Evolutionary conservation across 129 eudicot genomes (phyloP), one percentile per base, ranked within the genome.

Genomic region (Calendula officinalis): DNA sequence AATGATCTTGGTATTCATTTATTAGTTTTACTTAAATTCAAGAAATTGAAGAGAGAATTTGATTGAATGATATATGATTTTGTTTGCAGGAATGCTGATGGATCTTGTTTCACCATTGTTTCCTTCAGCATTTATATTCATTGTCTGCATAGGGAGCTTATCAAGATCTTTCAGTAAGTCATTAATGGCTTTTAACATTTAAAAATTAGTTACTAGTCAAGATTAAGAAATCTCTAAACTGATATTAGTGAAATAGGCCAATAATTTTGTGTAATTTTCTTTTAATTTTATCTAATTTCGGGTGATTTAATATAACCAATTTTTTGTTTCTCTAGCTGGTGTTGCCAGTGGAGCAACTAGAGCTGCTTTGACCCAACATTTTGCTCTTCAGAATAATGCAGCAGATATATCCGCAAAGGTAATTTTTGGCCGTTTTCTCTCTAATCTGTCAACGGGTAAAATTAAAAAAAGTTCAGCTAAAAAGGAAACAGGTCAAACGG

Each of bases 331-430:
- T 49, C 41, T 60, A 94, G 99, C 99, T 86, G 99, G 99, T 65
- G 99, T 94, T 80, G 99, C 99, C 33, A 88, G 99, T 75, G 99
- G 97, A 82, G 95, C 99, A 22, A 94, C 99, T 77, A 84, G 99
- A 77, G 99, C 99, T 62, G 99, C 99, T 80, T 76, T 94, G 77
- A 94, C 99, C 36, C 99, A 94, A 49, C 99, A 94, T 76, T 94
- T 94, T 50, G 97, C 99, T 13, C 99, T 94, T 76, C 95, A 94
- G 83, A 82, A 94, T 48, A 94, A 94, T 64, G 97, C 97, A 36
- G 97, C 99, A 4, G 99, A 94, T 83, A 94, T 94, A 75, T 81
- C 99, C 72, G 99, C 99, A 37, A 94, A 94, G 99, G 99, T 94
- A 74, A 32, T 52, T 53, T 14, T 7, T 46, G 42, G 37, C 11